Evolutionary conservation across 2,329 filamentous ascomycete species (phyloP).

Genomic region (Harringtonia aguacate): DNA sequence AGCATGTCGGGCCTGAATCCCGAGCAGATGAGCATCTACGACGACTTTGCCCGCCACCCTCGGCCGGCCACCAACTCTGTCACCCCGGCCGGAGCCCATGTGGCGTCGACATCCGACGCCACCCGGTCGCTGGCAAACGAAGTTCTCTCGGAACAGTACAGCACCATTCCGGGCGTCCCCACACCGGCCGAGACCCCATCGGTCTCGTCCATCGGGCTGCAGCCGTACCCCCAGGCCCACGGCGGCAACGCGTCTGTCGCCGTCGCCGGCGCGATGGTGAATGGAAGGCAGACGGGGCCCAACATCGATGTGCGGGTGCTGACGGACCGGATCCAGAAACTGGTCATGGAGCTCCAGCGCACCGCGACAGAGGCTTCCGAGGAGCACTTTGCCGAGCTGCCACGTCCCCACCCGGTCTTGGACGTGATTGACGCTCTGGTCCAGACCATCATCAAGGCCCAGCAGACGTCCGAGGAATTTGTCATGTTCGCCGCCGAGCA

Average conservation of each 20-base stretch:
- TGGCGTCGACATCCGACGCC: constrained; percentile 47
- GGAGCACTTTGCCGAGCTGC: constrained; percentile 49
- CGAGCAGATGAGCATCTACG: constrained; percentile 91
- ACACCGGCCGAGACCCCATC: constrained; percentile 49
- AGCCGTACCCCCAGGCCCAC: constrained; percentile 45
- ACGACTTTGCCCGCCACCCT: constrained; percentile 85
- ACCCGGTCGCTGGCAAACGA: constrained; percentile 53
- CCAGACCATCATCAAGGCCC: constrained; percentile 51
- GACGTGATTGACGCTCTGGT: constrained; percentile 53
- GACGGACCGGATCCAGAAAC: constrained; percentile 45
- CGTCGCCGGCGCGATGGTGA: constrained; percentile 24
- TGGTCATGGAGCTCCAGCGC: constrained; percentile 46
- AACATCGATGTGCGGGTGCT: constrained; percentile 40
- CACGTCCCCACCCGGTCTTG: constrained; percentile 47
- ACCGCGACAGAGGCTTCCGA: constrained; percentile 42
- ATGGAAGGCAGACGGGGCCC: constrained; percentile 37
- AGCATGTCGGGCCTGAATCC: constrained; percentile 62
- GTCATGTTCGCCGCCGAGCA: constrained; percentile 49
- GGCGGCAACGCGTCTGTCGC: constrained; percentile 16
- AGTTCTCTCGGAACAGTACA: constrained; percentile 52
- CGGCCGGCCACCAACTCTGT: constrained; percentile 26
- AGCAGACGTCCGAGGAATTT: constrained; percentile 50
- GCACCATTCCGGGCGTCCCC: constrained; percentile 43
- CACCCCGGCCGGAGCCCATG: constrained; percentile 41
- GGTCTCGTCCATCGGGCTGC: constrained; percentile 40